Evolutionary conservation across 495 filamentous ascomycete species (phyloP).

Genomic region (Penicillium fimorum): DNA sequence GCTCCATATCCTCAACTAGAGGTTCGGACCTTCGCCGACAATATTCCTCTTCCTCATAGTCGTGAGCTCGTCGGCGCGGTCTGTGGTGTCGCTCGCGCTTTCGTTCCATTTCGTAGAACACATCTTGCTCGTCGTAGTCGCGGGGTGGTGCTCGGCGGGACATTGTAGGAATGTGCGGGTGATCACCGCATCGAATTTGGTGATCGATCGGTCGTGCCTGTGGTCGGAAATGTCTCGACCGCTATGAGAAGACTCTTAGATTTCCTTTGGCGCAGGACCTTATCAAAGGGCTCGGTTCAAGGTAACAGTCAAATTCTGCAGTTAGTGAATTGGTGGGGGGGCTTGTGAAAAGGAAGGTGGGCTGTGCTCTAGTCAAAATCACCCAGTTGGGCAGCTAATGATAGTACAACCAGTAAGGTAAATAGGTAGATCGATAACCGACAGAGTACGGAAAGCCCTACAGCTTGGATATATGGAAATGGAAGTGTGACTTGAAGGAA

Average conservation of each 20-base stretch:
- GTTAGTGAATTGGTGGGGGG: constrained; percentile 1
- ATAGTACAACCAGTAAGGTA: not conserved
- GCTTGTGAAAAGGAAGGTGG: not conserved
- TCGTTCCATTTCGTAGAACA: constrained; percentile 28
- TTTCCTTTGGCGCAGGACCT: not conserved
- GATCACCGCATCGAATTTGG: constrained; percentile 7
- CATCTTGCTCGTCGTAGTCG: constrained; percentile 34
- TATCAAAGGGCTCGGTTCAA: not conserved
- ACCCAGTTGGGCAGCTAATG: not conserved
- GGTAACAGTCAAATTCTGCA: not conserved
- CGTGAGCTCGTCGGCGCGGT: constrained; percentile 21
- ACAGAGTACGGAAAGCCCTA: not conserved
- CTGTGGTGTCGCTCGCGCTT: constrained; percentile 22
- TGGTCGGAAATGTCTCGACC: not conserved
- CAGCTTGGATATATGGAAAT: not conserved
- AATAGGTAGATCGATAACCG: too few relatives aligned
- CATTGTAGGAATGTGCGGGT: constrained; percentile 24
- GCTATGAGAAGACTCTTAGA: not conserved
- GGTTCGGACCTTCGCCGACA: constrained; percentile 30
- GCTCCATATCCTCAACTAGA: constrained; percentile 33
- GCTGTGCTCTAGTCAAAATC: not conserved
- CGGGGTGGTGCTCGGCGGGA: constrained; percentile 33
- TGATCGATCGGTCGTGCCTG: not conserved
- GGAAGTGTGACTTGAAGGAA: not conserved
- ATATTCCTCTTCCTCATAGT: constrained; percentile 27